These are phyloP conservation scores for Dendrocalamus latiflorus DNA, from an alignment of 202 grass and related monocot species.

Conservation along the genomic window DNA sequence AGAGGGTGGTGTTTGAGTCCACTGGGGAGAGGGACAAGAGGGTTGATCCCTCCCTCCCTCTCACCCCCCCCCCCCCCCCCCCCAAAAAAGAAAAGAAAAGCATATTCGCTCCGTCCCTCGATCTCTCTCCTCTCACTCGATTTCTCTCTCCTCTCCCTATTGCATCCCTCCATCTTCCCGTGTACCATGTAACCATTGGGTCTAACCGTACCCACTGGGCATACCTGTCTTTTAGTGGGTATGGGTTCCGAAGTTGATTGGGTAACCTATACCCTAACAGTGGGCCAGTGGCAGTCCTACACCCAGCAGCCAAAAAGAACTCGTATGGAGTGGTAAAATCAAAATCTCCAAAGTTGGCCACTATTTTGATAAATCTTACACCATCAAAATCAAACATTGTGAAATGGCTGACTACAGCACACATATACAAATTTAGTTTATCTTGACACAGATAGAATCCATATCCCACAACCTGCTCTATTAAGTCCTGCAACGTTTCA, in stretches of 20 bases:
- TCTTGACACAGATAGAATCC: not conserved
- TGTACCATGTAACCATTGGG: not conserved
- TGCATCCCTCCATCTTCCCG: not conserved
- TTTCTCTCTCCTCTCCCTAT: not conserved
- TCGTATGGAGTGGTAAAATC: not conserved
- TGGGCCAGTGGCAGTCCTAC: not conserved
- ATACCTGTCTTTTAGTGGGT: not conserved
- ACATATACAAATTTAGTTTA: slow-evolving; percentile 1
- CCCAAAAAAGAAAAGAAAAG: too few relatives aligned
- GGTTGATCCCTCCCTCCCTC: not conserved
- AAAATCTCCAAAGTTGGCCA: not conserved
- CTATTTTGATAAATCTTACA: not conserved
- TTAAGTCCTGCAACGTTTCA: not conserved
- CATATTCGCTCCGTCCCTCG: too few relatives aligned
- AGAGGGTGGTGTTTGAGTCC: not conserved
- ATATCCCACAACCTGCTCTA: not conserved
- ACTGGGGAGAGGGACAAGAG: too few relatives aligned
- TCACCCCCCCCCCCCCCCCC: too few relatives aligned
- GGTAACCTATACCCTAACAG: not conserved
- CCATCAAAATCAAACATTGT: slow-evolving; percentile 1
- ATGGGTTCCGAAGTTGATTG: not conserved
- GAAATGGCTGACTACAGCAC: not conserved
- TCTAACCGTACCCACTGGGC: not conserved
- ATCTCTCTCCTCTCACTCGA: not conserved
- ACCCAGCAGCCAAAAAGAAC: not conserved